These are phyloP conservation scores for Colletotrichum shisoi DNA, from an alignment of 2,329 filamentous ascomycete genomes.

Conservation along the genomic window DNA sequence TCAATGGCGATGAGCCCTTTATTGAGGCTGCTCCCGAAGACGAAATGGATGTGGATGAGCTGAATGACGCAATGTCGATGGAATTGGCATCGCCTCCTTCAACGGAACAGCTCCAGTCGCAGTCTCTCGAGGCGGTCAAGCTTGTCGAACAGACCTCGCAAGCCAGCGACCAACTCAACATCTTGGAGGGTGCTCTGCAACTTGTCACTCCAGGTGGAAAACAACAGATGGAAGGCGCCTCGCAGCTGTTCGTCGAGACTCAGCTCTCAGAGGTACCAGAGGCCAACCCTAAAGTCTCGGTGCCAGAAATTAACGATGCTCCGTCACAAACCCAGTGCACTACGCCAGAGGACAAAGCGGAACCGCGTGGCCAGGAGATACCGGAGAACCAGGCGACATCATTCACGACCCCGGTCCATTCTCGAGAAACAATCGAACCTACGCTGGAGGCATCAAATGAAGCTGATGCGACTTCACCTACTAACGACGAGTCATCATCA, in stretches of 20 bases:
- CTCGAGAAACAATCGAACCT: not conserved
- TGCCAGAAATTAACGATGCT: not conserved
- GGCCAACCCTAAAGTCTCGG: slow-evolving; percentile 15
- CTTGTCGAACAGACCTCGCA: slow-evolving; percentile 8
- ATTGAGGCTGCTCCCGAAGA: slow-evolving; percentile 5
- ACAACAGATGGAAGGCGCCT: slow-evolving; percentile 21
- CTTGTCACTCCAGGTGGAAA: slow-evolving; percentile 24
- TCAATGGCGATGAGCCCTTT: not conserved
- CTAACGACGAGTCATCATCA: slow-evolving; percentile 30
- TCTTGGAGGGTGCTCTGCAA: slow-evolving; percentile 4
- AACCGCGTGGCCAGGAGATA: not conserved
- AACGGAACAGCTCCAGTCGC: slow-evolving; percentile 5
- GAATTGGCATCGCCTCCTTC: slow-evolving; percentile 19
- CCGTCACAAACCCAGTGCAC: not conserved
- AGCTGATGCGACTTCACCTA: slow-evolving; percentile 24
- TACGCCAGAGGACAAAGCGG: not conserved
- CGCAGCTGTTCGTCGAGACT: slow-evolving; percentile 22
- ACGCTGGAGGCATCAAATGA: not conserved
- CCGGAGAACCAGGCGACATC: slow-evolving; percentile 10
- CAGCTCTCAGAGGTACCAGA: slow-evolving; percentile 24
- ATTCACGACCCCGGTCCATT: not conserved
- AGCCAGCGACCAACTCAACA: slow-evolving; percentile 2
- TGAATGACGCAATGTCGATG: not conserved
- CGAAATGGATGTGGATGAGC: slow-evolving; percentile 30
- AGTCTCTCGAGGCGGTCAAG: slow-evolving; percentile 15